Evolutionary conservation across 2,329 filamentous ascomycete species (phyloP), one percentile per base, ranked within the genome.

Genomic region (Colletotrichum paranaense): DNA sequence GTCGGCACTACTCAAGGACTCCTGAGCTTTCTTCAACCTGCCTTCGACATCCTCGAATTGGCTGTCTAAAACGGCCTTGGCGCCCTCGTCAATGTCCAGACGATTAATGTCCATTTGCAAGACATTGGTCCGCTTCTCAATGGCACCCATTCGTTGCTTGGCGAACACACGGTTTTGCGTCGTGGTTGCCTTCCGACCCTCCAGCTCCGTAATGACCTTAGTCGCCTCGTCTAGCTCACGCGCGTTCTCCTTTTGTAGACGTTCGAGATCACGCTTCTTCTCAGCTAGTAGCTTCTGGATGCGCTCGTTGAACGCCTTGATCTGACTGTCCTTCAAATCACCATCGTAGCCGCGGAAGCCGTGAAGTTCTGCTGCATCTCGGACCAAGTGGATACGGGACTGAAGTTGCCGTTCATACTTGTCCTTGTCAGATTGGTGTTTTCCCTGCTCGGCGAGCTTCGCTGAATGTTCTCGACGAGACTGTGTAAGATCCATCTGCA

Each of bases 1-100:
- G 14, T 91, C 88, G 12, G 91, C 88, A 22, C 84, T 84, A 46
- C 91, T 88, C 62, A 92, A 88, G 1, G 92, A 89, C n/a, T 89
- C 85, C 75, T 91, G 92, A 4, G 90, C 87, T 66, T 88, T 87
- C 59, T 88, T 83, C 19, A 97, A 86, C 42, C 88, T 89, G 22
- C 85, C 84, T 73, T 93, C 89, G 0, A 94, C 87, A 52, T 97
- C 93, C 49, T 91, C 89, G 62, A 94, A 89, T 66, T 93, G 92
- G 19, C 92, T 90, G 77, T 97, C 93, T 7, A 98, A 87, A 4
- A 94, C 87, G 30, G 93, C 93, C 80, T 94, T 94, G 38, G 90
- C 90, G 4, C 95, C 95, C 83, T 98, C 96, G 77, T 99, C 96
- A 35, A 95, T 88, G 46, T 93, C 89, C 68, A 99, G 92, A n/a